phyloP scores from a whole-genome alignment of 31 red algal genomes.

The Odonthalia washingtoniensis region DNA sequence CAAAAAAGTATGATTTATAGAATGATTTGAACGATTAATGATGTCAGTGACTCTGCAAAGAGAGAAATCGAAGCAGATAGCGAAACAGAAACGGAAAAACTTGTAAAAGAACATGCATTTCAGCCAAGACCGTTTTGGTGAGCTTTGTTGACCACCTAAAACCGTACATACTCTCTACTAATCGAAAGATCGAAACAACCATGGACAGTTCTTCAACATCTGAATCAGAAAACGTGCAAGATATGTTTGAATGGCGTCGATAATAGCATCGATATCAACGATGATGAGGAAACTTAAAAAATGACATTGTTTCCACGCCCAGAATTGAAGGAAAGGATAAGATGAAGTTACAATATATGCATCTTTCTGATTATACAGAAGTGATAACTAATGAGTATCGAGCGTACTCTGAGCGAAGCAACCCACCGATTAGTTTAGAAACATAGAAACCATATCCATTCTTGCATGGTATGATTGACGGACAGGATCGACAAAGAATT shows the following conservation, averaged over 20 bases:
- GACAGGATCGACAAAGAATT: constrained; percentile 37
- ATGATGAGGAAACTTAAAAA: not conserved
- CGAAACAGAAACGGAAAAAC: not conserved
- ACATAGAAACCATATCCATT: constrained; percentile 12
- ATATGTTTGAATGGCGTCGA: not conserved
- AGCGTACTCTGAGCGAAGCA: constrained; percentile 30
- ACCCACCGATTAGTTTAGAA: constrained; percentile 31
- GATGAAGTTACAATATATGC: not conserved
- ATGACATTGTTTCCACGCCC: too few species aligned
- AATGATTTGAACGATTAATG: constrained; percentile 53
- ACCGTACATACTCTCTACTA: not conserved
- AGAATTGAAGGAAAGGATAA: not conserved
- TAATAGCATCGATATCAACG: not conserved
- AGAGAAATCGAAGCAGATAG: not conserved
- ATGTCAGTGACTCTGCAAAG: constrained; percentile 33
- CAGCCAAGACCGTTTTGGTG: constrained; percentile 36
- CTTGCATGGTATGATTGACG: constrained; percentile 40
- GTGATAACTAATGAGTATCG: constrained; percentile 43
- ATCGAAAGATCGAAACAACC: not conserved
- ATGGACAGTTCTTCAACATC: not conserved
- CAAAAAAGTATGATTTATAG: constrained; percentile 51
- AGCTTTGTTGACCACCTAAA: constrained; percentile 11
- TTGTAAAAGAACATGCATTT: not conserved
- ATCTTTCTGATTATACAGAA: constrained; percentile 34
- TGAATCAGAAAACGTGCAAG: not conserved